These are phyloP conservation scores for Fusarium lyarnte DNA, from an alignment of 2,329 filamentous ascomycete genomes.

Conservation along the genomic window DNA sequence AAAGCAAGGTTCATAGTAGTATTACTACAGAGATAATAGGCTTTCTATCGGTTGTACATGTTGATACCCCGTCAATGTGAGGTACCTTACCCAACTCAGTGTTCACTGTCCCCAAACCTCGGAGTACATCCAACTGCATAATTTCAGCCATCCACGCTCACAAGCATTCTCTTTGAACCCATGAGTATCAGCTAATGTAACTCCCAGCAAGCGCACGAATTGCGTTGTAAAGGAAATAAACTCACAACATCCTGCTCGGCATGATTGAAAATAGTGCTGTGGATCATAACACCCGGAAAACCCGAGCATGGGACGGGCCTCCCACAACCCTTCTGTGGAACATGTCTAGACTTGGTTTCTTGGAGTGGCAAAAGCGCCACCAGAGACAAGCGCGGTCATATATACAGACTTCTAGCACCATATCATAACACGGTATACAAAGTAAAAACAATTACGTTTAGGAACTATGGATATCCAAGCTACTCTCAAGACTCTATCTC, in stretches of 20 bases:
- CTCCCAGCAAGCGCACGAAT: neutral
- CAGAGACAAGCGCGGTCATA: neutral
- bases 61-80: neutral
- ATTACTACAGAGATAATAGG: fast-evolving
- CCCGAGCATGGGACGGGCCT: neutral
- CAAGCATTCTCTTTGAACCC: fast-evolving
- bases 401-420: neutral
- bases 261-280: neutral
- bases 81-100: neutral
- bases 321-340: neutral
- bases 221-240: fast-evolving
- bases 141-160: neutral
- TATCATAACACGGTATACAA: neutral
- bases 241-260: neutral
- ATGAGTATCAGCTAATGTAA: fast-evolving
- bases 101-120: neutral
- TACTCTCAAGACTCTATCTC: neutral
- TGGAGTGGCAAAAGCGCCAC: neutral
- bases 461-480: neutral
- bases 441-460: neutral
- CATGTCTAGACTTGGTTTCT: neutral
- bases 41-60: fast-evolving
- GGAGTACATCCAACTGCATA: neutral
- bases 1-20: fast-evolving
- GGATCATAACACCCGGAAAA: neutral